Evolutionary conservation across 2,329 filamentous ascomycete species (phyloP).

Genomic region (Mycosphaerella arachidis): DNA sequence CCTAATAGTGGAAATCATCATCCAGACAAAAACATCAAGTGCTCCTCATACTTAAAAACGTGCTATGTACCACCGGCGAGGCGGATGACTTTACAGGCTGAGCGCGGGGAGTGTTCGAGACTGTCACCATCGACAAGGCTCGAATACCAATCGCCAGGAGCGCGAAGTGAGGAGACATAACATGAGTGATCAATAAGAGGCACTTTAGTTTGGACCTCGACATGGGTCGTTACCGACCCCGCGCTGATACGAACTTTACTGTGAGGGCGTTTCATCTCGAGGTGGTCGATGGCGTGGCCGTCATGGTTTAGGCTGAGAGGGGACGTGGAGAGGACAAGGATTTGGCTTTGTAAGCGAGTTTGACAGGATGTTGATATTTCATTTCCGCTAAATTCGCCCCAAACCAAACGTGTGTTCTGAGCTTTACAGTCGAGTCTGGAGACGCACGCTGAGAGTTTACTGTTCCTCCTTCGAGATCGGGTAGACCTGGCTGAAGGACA

Average conservation of each 20-base stretch:
- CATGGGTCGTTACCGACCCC: neutral
- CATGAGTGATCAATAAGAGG: neutral
- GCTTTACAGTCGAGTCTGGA: too few relatives aligned
- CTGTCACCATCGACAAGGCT: neutral
- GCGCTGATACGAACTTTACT: neutral
- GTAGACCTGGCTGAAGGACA: too few relatives aligned
- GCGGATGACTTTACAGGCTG: neutral
- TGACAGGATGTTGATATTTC: neutral
- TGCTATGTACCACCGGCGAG: neutral
- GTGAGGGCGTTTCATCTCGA: neutral
- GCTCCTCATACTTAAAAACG: neutral
- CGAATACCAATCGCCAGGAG: neutral
- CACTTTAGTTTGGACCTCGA: neutral
- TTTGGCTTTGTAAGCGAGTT: neutral
- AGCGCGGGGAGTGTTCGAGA: neutral
- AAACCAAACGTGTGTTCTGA: too few relatives aligned
- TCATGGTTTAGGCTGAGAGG: neutral
- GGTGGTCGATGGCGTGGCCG: neutral
- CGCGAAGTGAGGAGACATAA: neutral
- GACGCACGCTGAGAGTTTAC: too few relatives aligned
- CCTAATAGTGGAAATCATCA: neutral
- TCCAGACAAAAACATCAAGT: neutral
- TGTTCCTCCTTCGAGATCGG: too few relatives aligned
- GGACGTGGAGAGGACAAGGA: neutral
- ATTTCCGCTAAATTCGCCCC: too few relatives aligned